Evolutionary conservation across 371 early-diverging fungal species (phyloP), one percentile per base, ranked within the genome.

Genomic region (Mucor plumbeus): DNA sequence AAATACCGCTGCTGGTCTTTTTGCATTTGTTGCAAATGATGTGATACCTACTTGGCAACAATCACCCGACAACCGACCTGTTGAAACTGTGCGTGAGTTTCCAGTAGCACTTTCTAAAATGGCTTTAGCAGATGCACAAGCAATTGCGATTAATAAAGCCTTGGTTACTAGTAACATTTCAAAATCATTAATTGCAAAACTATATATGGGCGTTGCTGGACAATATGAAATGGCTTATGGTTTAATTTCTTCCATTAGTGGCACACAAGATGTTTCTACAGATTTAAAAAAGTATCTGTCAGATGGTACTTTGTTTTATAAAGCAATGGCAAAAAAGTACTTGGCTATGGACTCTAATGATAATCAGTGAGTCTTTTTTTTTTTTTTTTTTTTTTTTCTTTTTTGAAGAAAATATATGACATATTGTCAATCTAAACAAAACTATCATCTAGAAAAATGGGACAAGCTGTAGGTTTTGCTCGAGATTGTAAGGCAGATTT

Each of bases 141-240:
- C 85, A 13, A 77, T 81, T 34, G 85, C 83, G 1, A 82, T 84
- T 53, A 78, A 79, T 26, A 86, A 83, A 67, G 83, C 83, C 17
- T 36, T 80, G 9, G 33, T 74, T 4, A 61, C 70, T 31, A 73
- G 73, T 34, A 81, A 79, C 21, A 72, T 80, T 1, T 87, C 89
- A 0, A 85, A 86, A 63, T 86, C 87, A 0, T 70, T 89, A 4
- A 67, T 83, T 48, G 89, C 88, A 1, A 89, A 89, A 34, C 67
- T 89, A 14, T 84, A 84, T 21, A 85, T 89, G 59, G 88, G 88
- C 0, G 84, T 89, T 34, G 85, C 85, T 43, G 85, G 81, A 14
- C 83, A 87, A 47, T 89, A 89, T 65, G 88, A 89, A 59, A 83
- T 83, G 65, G 88, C 89, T 0, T 79, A 83, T 63, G 88, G 89